Base-by-base conservation (phyloP, 2,329 filamentous ascomycete species). In the Pezicula neosporulosa region DNA sequence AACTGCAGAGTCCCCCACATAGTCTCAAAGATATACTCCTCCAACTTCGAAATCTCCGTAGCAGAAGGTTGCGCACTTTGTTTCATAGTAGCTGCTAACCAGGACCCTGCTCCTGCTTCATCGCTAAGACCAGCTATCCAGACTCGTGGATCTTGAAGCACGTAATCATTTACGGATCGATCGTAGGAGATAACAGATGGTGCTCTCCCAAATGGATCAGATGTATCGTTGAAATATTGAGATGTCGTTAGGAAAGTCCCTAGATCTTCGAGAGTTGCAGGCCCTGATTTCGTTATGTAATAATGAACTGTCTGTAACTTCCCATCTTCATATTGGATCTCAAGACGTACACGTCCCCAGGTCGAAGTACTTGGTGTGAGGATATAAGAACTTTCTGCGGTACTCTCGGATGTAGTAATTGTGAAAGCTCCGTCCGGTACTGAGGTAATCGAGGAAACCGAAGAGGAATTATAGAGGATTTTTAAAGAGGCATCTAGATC, bases 101-200 rank as follows among this genome's bases (percentile, higher is more conserved):
- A 83, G 0, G 79, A 75, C 1, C 80, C 80, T 0, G 77, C 76
- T 1, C 81, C 81, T 0, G 71, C 81, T 64, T 85, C 81, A 51
- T 84, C 81, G 50, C 78, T 82, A 1, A 85, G 69, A 0, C 81
- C 81, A 1, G 80, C 73, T 4, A 84, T 76, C 81, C 81, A 84
- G 6, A 74, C 79, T 1, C 81, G 72, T 1, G 69, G 51, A 33
- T 78, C 75, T 47, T 77, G 76, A 28, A 67, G 63, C 3, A 78
- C 74, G 21, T 72, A 70, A 7, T 67, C 56, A 6, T 64, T 62
- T 3, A 56, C 72, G 64, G 73, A 80, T 60, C 66, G 76, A 58
- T 85, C 80, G 54, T 82, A 84, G 0, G 74, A 76, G 65, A 84
- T 77, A 51, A 82, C 70, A 0, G 80, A 83, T 0, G 78, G 76